A percentile compares a stretch with the other conserved stretches of the same genome.
Conservation (phyloP, 2,329 filamentous ascomycete genomes). For the Kalmusia sp. region DNA sequence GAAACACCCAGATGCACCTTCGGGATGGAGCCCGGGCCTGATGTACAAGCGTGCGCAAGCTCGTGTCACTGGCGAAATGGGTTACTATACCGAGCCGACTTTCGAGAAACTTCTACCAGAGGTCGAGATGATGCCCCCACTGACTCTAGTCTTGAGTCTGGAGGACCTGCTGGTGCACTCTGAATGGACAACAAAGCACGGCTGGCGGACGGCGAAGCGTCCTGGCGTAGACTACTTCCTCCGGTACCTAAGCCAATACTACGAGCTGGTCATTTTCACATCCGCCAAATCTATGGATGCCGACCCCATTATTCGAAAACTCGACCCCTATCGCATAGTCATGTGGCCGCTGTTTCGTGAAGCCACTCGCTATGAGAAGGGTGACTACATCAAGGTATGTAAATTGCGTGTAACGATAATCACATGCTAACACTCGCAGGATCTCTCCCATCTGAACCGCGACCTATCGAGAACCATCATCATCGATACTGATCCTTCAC, state of each 20-base stretch:
- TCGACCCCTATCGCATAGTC: conserved; percentile 94
- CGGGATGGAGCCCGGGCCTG: conserved; percentile 75
- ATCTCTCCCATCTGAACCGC: conserved; percentile 96
- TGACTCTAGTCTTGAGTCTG: conserved; percentile 89
- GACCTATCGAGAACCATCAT: conserved; percentile 95
- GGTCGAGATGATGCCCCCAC: conserved; percentile 80
- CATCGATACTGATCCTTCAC: conserved; percentile 82
- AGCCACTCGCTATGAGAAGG: conserved; percentile 95
- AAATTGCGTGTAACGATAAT: neutral
- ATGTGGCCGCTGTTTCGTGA: conserved; percentile 95
- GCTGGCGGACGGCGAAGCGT: conserved; percentile 93
- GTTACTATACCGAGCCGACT: conserved; percentile 94
- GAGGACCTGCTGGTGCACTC: conserved; percentile 95
- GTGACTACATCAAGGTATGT: conserved; percentile 90
- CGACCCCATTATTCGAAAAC: conserved; percentile 87
- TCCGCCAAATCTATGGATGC: conserved; percentile 82
- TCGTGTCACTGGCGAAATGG: conserved; percentile 76
- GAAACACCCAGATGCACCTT: conserved; percentile 73
- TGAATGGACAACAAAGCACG: conserved; percentile 92
- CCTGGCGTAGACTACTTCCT: conserved; percentile 97
- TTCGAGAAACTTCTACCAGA: conserved; percentile 93
- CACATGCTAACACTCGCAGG: conserved; percentile 59
- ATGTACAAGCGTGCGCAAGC: conserved; percentile 85
- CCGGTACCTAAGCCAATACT: conserved; percentile 96
- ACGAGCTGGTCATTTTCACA: conserved; percentile 96